Evolutionary conservation across 202 grass and related monocot species (phyloP).

Genomic region (Cymbopogon flexuosus): DNA sequence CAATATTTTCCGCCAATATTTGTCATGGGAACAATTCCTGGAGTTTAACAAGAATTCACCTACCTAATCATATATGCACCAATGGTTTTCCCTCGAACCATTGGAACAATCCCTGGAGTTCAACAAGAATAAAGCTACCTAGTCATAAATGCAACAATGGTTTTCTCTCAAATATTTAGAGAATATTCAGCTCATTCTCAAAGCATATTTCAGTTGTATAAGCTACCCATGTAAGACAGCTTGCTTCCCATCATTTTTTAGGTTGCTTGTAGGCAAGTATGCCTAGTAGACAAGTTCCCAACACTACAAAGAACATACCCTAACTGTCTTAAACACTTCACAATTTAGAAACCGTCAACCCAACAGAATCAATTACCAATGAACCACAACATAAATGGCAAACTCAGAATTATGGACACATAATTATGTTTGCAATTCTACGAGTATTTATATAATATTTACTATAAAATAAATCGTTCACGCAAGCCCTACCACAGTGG

Average conservation of each 20-base stretch:
- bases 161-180: neutral
- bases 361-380: neutral
- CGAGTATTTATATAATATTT: neutral
- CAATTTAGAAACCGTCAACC: neutral
- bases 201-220: neutral
- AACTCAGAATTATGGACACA: constrained; percentile 1
- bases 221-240: neutral
- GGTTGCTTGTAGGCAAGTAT: neutral
- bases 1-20: neutral
- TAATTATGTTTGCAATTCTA: neutral
- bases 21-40: neutral
- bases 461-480: neutral
- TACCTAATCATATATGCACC: neutral
- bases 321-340: neutral
- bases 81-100: neutral
- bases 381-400: neutral
- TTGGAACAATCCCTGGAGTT: neutral
- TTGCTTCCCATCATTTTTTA: neutral
- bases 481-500: neutral
- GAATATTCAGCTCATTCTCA: neutral
- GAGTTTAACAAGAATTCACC: neutral
- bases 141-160: neutral
- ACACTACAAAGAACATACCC: neutral
- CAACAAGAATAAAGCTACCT: neutral
- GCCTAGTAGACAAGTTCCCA: neutral